These are phyloP conservation scores for Senna siamea DNA, from an alignment of 306 rosid genomes.

Conservation along the genomic window DNA sequence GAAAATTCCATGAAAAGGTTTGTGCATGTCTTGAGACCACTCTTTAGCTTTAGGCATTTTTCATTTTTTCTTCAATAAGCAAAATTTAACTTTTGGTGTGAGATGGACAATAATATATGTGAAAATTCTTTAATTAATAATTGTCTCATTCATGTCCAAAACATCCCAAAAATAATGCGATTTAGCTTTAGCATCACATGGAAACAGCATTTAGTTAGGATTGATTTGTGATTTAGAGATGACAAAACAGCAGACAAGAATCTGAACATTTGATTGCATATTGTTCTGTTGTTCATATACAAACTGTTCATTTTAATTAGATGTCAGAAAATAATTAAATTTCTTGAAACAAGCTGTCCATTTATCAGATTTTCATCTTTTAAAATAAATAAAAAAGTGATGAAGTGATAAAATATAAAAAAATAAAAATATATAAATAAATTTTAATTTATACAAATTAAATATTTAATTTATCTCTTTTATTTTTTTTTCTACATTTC, in stretches of 20 bases:
- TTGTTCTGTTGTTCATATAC: slow-evolving; percentile 41
- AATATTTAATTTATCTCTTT: too few relatives aligned
- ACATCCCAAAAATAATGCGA: slow-evolving; percentile 46
- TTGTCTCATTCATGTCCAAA: slow-evolving; percentile 12
- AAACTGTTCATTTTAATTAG: slow-evolving; percentile 23
- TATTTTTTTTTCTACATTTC: too few relatives aligned
- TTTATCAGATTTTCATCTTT: too few relatives aligned
- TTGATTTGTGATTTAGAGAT: slow-evolving; percentile 45
- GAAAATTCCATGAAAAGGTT: slow-evolving; percentile 28
- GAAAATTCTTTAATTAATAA: neutral
- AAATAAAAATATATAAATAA: too few relatives aligned
- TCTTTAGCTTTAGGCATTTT: neutral
- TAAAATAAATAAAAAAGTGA: too few relatives aligned
- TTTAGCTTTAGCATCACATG: slow-evolving; percentile 56
- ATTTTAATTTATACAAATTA: too few relatives aligned
- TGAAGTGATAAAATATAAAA: too few relatives aligned
- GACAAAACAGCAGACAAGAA: slow-evolving; percentile 57
- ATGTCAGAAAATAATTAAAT: slow-evolving; percentile 24
- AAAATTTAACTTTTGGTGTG: too few relatives aligned
- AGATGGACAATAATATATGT: neutral
- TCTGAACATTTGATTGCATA: slow-evolving; percentile 49
- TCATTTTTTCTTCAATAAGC: neutral
- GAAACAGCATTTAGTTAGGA: slow-evolving; percentile 39
- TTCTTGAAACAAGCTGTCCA: slow-evolving; percentile 31
- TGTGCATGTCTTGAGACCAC: slow-evolving; percentile 31